Base-by-base conservation (phyloP, 768 basidiomycete species). In the Tulasnella sp. region DNA sequence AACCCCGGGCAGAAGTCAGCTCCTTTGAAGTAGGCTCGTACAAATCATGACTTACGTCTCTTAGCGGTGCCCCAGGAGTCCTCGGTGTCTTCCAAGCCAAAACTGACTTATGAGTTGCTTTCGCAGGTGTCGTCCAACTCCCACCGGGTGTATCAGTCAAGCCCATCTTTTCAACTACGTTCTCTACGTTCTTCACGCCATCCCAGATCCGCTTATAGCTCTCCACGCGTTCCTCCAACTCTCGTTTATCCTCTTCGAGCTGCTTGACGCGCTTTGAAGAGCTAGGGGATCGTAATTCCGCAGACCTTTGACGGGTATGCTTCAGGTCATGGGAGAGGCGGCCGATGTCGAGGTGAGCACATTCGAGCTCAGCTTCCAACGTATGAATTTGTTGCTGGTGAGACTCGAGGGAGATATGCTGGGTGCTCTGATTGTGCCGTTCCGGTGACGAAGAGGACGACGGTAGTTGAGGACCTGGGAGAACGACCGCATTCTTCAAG, bases 361-460 rank as follows among this genome's bases (percentile, higher is more conserved):
- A 76, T 59, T 88, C 85, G 44, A 92, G 77, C 65, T 91, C 88
- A 2, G 74, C 73, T 68, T 92, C 87, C 52, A 92, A 73, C 0
- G 74, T 78, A 60, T 83, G 82, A 25, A 62, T 31, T 29, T 53
- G 61, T 29, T 62, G 51, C 24, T 53, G 61, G 34, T 60, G 57
- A n/a, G 41, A 19, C 25, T 43, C 19, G 11, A 56, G 54, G 8
- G 54, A 56, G 8, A 56, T 56, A 15, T 56, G 54, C 15, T 56
- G n/a, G n/a, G n/a, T n/a, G n/a, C n/a, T n/a, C n/a, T n/a, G n/a
- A n/a, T n/a, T n/a, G n/a, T n/a, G n/a, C n/a, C n/a, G 5, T 38
- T 38, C 34, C 5, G 34, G 34, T 15, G 34, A 7, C 7, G 34
- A 38, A 5, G 34, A 38, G 15, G 34, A 7, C 15, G 34, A 38